phyloP scores from a whole-genome alignment of 106 monocot genomes.

The Xerophyta viscosa region DNA sequence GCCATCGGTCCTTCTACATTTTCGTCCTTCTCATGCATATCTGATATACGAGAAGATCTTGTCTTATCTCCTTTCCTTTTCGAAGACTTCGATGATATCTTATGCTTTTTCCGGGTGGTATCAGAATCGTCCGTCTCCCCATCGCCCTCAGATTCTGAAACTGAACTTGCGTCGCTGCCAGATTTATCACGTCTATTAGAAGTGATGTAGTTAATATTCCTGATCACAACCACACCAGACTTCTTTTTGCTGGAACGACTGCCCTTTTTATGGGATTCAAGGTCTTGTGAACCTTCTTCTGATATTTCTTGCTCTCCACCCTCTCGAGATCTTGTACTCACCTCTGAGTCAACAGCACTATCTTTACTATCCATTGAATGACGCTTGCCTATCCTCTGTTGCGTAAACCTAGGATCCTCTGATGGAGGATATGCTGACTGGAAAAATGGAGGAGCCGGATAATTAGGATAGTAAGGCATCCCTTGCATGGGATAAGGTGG shows the following conservation, averaged over 20 bases:
- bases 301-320: conserved; percentile 20
- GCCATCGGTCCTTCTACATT: conserved; percentile 24
- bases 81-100: conserved; percentile 35
- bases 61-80: conserved; percentile 35
- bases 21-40: conserved; percentile 35
- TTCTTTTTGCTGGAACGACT: conserved; percentile 60
- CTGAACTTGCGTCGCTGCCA: conserved; percentile 48
- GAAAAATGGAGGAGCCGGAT: conserved; percentile 53
- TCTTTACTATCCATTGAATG: conserved; percentile 49
- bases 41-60: conserved; percentile 18
- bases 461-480: conserved; percentile 83
- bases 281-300: conserved; percentile 39
- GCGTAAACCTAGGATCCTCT: conserved; percentile 34
- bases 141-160: conserved; percentile 32
- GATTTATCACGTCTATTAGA: conserved; percentile 50
- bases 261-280: conserved; percentile 39
- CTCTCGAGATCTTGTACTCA: conserved; percentile 23
- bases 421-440: conserved; percentile 48
- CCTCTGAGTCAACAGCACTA: conserved; percentile 26
- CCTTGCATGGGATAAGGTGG: conserved; percentile 70
- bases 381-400: conserved; percentile 28
- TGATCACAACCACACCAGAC: conserved; percentile 62
- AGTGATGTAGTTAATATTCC: conserved; percentile 67
- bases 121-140: conserved; percentile 30
- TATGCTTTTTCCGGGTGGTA: conserved; percentile 26